A percentile compares a stretch with the other conserved stretches of the same genome.
Evolutionary conservation across 371 early-diverging fungal genomes (phyloP).

Genomic region (Syncephalis fuscata): DNA sequence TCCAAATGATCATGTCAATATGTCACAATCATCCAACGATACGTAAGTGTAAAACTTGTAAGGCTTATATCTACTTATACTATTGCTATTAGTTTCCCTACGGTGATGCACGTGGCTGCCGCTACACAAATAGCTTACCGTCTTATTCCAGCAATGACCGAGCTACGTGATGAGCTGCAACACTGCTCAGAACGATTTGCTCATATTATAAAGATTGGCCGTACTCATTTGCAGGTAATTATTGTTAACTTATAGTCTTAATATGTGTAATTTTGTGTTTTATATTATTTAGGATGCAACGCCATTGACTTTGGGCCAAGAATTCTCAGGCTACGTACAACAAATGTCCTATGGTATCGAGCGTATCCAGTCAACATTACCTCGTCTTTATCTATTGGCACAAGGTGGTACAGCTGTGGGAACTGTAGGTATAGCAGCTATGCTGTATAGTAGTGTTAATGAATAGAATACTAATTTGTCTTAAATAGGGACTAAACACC

Average conservation of each 20-base stretch:
- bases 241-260: background rate
- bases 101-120: conserved; percentile 95
- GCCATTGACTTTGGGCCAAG: conserved; percentile 92
- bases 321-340: conserved; percentile 88
- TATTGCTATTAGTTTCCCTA: conserved; percentile 63
- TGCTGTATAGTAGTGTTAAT: background rate
- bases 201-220: conserved; percentile 89
- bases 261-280: background rate
- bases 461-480: background rate
- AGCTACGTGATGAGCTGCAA: conserved; percentile 53
- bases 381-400: conserved; percentile 74
- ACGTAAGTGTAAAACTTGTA: conserved; percentile 25
- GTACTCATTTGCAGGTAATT: conserved; percentile 62
- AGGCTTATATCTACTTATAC: background rate
- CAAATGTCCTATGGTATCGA: conserved; percentile 73
- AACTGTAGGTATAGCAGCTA: conserved; percentile 19
- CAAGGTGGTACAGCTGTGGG: conserved; percentile 96
- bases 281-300: conserved; percentile 66
- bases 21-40: conserved; percentile 91
- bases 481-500: conserved; percentile 70
- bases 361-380: conserved; percentile 60
- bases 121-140: conserved; percentile 57
- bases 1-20: conserved; percentile 96
- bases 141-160: conserved; percentile 64
- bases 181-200: conserved; percentile 57